A percentile compares a stretch with the other conserved stretches of the same genome.
These are phyloP conservation scores for Angophora floribunda DNA, from an alignment of 345 rosid genomes.

Conservation along the genomic window DNA sequence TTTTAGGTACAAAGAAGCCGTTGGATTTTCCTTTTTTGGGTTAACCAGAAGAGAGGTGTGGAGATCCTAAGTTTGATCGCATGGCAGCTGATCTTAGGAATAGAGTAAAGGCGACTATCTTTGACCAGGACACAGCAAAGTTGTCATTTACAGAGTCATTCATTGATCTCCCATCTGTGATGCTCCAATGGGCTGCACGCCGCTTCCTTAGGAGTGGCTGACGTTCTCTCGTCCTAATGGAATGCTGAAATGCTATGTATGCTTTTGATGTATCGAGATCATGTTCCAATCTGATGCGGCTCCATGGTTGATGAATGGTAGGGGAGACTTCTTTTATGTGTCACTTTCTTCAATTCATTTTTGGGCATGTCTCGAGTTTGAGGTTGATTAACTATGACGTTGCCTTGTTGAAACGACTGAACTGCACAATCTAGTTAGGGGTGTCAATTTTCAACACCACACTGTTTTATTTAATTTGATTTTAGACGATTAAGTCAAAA, in stretches of 20 bases:
- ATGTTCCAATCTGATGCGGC: background rate
- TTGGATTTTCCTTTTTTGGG: background rate
- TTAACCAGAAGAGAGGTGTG: background rate
- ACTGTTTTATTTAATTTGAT: background rate
- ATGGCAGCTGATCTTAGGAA: background rate
- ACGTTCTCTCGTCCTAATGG: background rate
- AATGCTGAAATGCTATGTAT: background rate
- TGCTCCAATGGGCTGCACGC: background rate
- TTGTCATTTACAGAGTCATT: background rate
- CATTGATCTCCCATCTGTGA: background rate
- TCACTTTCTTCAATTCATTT: background rate
- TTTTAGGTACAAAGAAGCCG: background rate
- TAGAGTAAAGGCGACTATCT: background rate
- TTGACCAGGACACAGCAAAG: background rate
- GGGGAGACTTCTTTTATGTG: background rate
- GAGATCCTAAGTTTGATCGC: background rate
- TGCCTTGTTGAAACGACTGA: background rate
- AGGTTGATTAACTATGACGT: background rate
- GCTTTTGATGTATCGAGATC: background rate
- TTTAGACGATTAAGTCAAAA: background rate
- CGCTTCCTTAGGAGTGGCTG: background rate
- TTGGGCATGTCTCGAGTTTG: background rate
- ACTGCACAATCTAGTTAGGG: background rate
- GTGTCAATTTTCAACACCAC: background rate
- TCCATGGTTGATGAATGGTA: background rate